Conservation (phyloP, 495 filamentous ascomycete species). For the Schizothecium vesticola region DNA sequence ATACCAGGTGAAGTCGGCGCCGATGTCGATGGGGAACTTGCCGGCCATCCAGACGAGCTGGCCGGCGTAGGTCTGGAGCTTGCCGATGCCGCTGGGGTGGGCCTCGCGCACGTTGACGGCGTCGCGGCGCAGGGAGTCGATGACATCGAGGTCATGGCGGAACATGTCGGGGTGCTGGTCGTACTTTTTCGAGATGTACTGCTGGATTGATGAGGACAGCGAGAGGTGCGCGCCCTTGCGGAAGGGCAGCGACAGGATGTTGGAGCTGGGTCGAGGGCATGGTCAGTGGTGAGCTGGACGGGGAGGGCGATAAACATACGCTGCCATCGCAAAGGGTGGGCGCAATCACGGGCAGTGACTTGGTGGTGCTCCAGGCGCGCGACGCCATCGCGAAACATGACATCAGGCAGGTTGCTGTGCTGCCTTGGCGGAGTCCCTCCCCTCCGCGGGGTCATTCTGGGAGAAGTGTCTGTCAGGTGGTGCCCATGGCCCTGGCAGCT, state of each 20-base stretch:
- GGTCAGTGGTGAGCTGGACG: background rate
- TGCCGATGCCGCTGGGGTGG: constrained; percentile 81
- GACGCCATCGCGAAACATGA: constrained; percentile 5
- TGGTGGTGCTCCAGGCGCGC: background rate
- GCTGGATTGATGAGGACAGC: constrained; percentile 76
- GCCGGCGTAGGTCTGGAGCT: constrained; percentile 81
- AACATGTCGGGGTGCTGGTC: constrained; percentile 99
- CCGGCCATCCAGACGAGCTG: constrained; percentile 91
- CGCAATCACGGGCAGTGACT: background rate
- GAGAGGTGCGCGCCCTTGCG: constrained; percentile 73
- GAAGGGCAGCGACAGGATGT: constrained; percentile 68
- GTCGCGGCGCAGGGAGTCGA: constrained; percentile 74
- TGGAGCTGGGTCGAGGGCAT: constrained; percentile 20
- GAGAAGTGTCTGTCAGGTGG: background rate
- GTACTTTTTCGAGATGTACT: constrained; percentile 98
- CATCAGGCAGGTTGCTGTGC: constrained; percentile 4
- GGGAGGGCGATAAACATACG: background rate
- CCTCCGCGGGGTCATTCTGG: background rate
- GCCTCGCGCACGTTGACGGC: constrained; percentile 84
- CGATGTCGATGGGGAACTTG: constrained; percentile 97
- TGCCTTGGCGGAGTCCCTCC: constrained; percentile 3
- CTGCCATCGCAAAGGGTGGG: background rate
- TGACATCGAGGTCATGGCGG: constrained; percentile 75
- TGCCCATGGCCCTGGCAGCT: background rate
- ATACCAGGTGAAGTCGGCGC: constrained; percentile 94